Base-by-base conservation (phyloP, 352 stramenopile species). In the Stephanocyclus meneghinianus region DNA sequence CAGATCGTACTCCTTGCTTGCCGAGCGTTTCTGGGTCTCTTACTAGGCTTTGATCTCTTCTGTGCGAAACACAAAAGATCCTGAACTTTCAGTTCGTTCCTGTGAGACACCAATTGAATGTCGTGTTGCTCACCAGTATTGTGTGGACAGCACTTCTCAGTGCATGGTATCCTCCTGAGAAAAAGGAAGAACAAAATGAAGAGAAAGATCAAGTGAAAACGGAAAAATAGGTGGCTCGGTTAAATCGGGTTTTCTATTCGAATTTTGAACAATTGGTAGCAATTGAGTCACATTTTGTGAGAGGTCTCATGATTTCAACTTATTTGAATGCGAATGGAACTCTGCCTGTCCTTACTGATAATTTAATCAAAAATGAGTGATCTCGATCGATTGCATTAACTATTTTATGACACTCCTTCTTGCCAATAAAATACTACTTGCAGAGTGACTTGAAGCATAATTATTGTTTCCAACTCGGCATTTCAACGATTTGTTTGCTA, bases 81-180 rank as follows among this genome's bases (percentile, higher is more conserved):
- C 40, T 92, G 26, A 92, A 92, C 57, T 92, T 92, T 60, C 70
- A 78, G 30, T 91, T 91, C 75, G 71, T 85, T 44, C 87, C 87
- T 30, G 85, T 92, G 16, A 71, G 83, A 18, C 87, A 92, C 74
- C 87, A 91, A 63, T 71, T 92, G 40, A 92, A 92, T 70, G 87
- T 92, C 55, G 87, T 92, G 2, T 75, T 92, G 53, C 26, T 88
- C 13, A 91, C 85, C 13, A 88, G 77, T 66, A 76, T 92, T 76
- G 87, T 84, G 29, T 92, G 87, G 87, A 92, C 87, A 26, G 87
- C 87, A 29, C 66, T 91, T 2, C 73, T 92, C 21, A 84, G 68
- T 59, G 66, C 80, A 16, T 90, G 85, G 83, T 92, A 91, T 73
- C 87, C 87, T 32, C 84, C 84, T 32, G 60, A 81, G 42, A 50